Conservation (phyloP, 257 asterid species). For the Mentha longifolia region DNA sequence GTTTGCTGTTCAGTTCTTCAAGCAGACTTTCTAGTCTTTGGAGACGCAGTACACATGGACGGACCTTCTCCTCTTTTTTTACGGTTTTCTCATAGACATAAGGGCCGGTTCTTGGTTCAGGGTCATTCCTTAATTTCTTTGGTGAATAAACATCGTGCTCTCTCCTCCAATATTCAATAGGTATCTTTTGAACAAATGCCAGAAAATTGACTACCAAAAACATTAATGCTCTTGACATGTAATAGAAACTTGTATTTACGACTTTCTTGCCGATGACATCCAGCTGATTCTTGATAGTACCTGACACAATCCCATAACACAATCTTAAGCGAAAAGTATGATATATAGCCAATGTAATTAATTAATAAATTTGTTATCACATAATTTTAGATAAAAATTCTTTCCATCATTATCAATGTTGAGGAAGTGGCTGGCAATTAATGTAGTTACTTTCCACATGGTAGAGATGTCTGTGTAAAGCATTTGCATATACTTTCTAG, state of each 20-base stretch:
- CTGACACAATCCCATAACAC: conserved; percentile 42
- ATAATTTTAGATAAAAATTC: conserved; percentile 4
- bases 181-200: conserved; percentile 41
- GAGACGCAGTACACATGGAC: conserved; percentile 76
- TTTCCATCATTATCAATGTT: conserved; percentile 7
- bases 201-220: conserved; percentile 47
- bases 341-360: conserved; percentile 5
- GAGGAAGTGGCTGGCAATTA: conserved; percentile 12
- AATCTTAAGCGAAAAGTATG: conserved; percentile 10
- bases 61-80: conserved; percentile 46
- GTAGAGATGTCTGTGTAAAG: not conserved
- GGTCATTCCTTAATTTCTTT: conserved; percentile 42
- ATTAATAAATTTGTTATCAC: not conserved
- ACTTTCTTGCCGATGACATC: conserved; percentile 56
- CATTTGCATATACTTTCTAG: not conserved
- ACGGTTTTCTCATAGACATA: conserved; percentile 37
- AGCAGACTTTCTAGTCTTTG: conserved; percentile 71
- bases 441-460: not conserved
- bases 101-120: conserved; percentile 37
- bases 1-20: conserved; percentile 79
- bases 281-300: conserved; percentile 48
- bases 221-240: conserved; percentile 51
- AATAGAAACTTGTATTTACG: conserved; percentile 58
- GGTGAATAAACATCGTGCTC: conserved; percentile 47
- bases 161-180: conserved; percentile 63